phyloP scores from a whole-genome alignment of 805 yeast genomes.

The Kuraishia piskuri region DNA sequence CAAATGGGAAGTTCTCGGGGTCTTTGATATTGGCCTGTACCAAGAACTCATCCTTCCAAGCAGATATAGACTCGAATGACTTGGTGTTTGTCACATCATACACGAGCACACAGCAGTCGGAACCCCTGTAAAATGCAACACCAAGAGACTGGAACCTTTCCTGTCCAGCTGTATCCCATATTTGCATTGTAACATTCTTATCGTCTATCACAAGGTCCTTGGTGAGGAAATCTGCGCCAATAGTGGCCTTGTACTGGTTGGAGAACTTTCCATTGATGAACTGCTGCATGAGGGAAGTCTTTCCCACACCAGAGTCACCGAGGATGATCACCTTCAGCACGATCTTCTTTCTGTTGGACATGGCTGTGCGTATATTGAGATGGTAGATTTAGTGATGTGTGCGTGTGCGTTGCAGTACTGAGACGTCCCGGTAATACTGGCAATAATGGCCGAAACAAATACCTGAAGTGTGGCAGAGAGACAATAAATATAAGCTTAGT shows the following conservation, averaged over 20 bases:
- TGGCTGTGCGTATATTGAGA: constrained; percentile 9
- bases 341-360: constrained; percentile 66
- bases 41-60: constrained; percentile 94
- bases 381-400: background rate
- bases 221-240: constrained; percentile 94
- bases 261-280: constrained; percentile 91
- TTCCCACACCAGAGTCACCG: constrained; percentile 97
- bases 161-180: constrained; percentile 99
- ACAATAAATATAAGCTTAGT: no score
- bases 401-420: background rate
- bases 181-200: constrained; percentile 71
- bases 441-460: no score
- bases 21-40: constrained; percentile 89
- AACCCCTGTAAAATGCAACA: constrained; percentile 95
- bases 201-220: constrained; percentile 85
- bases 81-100: constrained; percentile 94
- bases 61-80: constrained; percentile 78
- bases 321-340: constrained; percentile 80
- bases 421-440: no score
- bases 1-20: constrained; percentile 94
- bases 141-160: constrained; percentile 95
- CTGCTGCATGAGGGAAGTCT: constrained; percentile 95
- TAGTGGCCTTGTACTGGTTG: constrained; percentile 94
- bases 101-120: constrained; percentile 94
- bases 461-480: no score